Base-by-base conservation (phyloP, 2,329 filamentous ascomycete species). In the Microcyclospora tardicrescens region DNA sequence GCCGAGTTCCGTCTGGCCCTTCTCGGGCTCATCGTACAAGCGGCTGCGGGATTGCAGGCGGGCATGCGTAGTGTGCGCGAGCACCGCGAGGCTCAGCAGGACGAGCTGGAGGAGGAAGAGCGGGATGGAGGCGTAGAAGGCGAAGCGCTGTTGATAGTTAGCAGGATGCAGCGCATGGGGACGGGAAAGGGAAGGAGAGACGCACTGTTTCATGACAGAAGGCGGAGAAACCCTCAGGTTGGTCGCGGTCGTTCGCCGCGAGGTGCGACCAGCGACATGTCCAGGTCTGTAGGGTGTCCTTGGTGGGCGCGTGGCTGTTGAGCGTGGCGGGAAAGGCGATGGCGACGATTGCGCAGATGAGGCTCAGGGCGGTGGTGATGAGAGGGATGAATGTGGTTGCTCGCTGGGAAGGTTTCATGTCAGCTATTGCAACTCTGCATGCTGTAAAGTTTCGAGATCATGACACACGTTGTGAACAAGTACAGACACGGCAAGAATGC, bases 151-250 rank as follows among this genome's bases (percentile, higher is more conserved):
- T 1, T 6, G n/a, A 16, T 4, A 10, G n/a, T 31, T 28, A 41
- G 12, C 12, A 6, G 10, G 30, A 32, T 32, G 4, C 14, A 15
- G 4, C 12, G 14, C 12, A 10, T 34, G 19, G 14, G 27, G 28
- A 27, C 10, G 41, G 30, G 16, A 32, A 19, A 35, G 38, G 35
- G 31, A 10, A 10, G n/a, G 11, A 31, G 11, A 31, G 11, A 52
- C 59, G 41, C 46, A 63, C 60, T 36, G 61, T 65, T 45, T 67
- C 56, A 8, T 52, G 46, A 46, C 65, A 68, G 16, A 68, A 40
- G 0, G 49, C 48, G 11, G 46, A 49, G 43, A 67, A 68, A 13
- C 59, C 49, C 50, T 51, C 39, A 37, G 57, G 38, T 30, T 52
- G 19, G 44, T 54, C 42, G 53, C 47, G 41, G 14, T 55, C 34